Evolutionary conservation across 352 stramenopile species (phyloP).

Genomic region (Pythium oligandrum): DNA sequence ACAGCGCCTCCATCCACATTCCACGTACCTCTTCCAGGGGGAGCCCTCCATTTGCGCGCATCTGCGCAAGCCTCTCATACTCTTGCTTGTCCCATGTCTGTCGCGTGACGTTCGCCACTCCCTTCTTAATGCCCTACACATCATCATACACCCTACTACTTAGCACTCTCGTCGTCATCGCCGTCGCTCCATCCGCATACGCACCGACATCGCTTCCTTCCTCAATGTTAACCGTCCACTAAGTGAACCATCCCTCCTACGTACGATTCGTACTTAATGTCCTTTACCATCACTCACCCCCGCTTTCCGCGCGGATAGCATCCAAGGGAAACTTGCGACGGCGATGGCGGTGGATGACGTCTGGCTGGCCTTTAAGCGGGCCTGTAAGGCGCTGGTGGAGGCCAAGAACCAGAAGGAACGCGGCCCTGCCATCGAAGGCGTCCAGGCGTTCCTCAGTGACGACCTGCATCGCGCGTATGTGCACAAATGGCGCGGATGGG

Average conservation of each 20-base stretch:
- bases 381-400: constrained; percentile 40
- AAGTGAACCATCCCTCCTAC: background rate
- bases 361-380: constrained; percentile 37
- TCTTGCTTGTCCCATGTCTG: constrained; percentile 80
- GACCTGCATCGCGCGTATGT: constrained; percentile 44
- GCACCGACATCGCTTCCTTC: background rate
- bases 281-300: too few relatives aligned
- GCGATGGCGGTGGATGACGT: constrained; percentile 19
- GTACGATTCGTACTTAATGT: background rate
- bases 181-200: background rate
- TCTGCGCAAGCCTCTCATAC: constrained; percentile 74
- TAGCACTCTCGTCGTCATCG: background rate
- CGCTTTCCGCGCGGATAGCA: too few relatives aligned
- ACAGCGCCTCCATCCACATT: background rate
- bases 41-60: constrained; percentile 67
- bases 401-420: constrained; percentile 38
- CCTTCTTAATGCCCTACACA: constrained; percentile 48
- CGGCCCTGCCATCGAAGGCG: constrained; percentile 20
- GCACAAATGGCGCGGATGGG: constrained; percentile 73
- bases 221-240: background rate
- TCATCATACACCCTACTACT: background rate
- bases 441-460: constrained; percentile 50
- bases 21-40: constrained; percentile 31
- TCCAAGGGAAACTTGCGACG: background rate
- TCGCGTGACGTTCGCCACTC: constrained; percentile 76